Conservation (phyloP, 2,329 filamentous ascomycete species). For the Helotiales sp. region DNA sequence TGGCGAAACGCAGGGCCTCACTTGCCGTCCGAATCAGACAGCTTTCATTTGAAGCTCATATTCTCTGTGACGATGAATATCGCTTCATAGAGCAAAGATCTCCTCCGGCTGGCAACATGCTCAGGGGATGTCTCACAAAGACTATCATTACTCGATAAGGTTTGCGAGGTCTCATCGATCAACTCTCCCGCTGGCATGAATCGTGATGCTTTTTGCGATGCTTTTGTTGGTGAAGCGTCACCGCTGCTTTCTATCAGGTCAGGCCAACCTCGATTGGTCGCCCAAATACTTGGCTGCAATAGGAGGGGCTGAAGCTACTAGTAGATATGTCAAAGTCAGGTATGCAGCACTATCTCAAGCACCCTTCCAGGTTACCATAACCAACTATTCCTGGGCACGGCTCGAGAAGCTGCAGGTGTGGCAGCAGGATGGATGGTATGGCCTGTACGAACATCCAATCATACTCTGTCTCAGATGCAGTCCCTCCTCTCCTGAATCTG, state of each 20-base stretch:
- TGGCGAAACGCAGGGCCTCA: too few relatives aligned
- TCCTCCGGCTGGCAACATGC: neutral
- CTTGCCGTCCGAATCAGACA: neutral
- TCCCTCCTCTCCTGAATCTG: neutral
- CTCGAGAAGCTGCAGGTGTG: conserved; percentile 9
- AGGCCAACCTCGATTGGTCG: neutral
- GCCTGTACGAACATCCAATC: neutral
- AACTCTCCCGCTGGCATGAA: neutral
- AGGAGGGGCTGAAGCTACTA: neutral
- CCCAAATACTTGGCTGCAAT: neutral
- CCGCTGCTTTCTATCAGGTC: neutral
- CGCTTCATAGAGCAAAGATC: conserved; percentile 1
- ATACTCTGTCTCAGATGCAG: neutral
- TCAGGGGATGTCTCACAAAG: conserved; percentile 8
- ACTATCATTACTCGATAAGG: conserved; percentile 14
- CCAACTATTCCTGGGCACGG: conserved; percentile 3
- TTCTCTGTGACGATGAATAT: conserved; percentile 3
- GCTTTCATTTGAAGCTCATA: neutral
- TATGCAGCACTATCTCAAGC: conserved; percentile 2
- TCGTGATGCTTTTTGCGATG: neutral
- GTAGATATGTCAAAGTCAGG: neutral
- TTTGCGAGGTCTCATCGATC: conserved; percentile 7
- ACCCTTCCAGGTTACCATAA: neutral
- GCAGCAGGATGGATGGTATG: neutral
- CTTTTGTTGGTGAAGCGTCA: neutral